Evolutionary conservation across 257 asterid species (phyloP), one percentile per base, ranked within the genome.

Genomic region (Ilex asprella): DNA sequence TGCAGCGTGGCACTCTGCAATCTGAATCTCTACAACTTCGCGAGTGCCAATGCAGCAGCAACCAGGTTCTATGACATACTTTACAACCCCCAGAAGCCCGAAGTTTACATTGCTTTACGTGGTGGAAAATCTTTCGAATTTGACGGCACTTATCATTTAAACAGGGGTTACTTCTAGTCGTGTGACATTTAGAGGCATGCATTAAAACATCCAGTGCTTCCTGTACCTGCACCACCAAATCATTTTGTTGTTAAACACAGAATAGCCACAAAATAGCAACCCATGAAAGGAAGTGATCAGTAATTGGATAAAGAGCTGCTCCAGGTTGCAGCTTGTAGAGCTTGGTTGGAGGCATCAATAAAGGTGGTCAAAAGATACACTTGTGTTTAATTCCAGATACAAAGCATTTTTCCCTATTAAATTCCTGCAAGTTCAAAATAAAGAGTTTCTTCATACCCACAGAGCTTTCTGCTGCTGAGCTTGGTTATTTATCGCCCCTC

Each of bases 1-100:
- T 63, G 87, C 94, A 86, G 7, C 82, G 81, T 12, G 94, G 90
- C 32, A 86, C 64, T 14, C 4, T 32, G 71, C 94, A 86, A 50
- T 60, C 57, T 16, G 68, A 41, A 63, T 73, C 76, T 41, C 39
- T 55, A 71, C 94, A 86, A 10, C 14, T 51, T 16, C 61, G 39
- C 7, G 86, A 51, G 73, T 86, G 94, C 56, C 59, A 13, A 30
- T 9, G 58, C 58, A 83, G 63, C 55, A 77, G n/a, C 32, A 3
- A 27, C 94, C 94, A 81, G 44, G 62, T 66, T 50, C 47, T 79
- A 62, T 49, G 60, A 46, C 94, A 83, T 35, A 0, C 0, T n/a
- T 5, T 2, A 71, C 94, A 86, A 44, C 81, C 79, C 44, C 86
- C 79, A 11, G 56, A 16, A 15, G n/a, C 31, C 9, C 71, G 73